Evolutionary conservation across 2,329 filamentous ascomycete species (phyloP), one percentile per base, ranked within the genome.

Genomic region (Sporothrix variecibatus): DNA sequence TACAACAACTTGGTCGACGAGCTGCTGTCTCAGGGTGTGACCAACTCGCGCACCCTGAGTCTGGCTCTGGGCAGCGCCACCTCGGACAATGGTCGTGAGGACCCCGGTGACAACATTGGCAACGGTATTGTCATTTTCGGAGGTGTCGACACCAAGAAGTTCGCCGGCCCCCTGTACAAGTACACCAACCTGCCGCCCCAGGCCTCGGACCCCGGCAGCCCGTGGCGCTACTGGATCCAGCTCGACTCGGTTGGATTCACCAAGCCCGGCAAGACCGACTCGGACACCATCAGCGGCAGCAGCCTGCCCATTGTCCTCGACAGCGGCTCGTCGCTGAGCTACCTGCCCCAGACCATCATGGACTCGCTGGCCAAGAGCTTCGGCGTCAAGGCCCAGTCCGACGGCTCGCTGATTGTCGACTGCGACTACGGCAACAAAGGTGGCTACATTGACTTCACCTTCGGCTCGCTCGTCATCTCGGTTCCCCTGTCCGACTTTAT

Each of bases 301-400:
- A 81, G 84, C 20, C 77, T 84, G 9, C 81, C 85, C 38, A 85
- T 88, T 40, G 85, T 90, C 69, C 85, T 93, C 34, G 91, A 93
- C 81, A 91, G 89, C 17, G 92, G 92, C 73, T 91, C 89, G 75
- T 92, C 89, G 58, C 83, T 93, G 73, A 91, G 88, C 80, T 89
- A 91, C 76, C 85, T 94, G 1, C 92, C 92, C 2, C 82, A 88
- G 75, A 79, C 83, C 43, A 81, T 92, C 74, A 86, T 89, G 74
- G 76, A 81, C 38, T 77, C 80, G 43, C 82, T 90, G 46, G 84
- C 82, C 78, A 74, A 81, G 71, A 79, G 84, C 77, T 75, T 89
- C 8, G 84, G 84, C 72, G 40, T 68, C 64, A 38, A 34, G 38
- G 85, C 72, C 60, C 86, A 84, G 68, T 64, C 79, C 1, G 75